phyloP scores from a whole-genome alignment of 495 filamentous ascomycete species.

The Penicillium silybi region DNA sequence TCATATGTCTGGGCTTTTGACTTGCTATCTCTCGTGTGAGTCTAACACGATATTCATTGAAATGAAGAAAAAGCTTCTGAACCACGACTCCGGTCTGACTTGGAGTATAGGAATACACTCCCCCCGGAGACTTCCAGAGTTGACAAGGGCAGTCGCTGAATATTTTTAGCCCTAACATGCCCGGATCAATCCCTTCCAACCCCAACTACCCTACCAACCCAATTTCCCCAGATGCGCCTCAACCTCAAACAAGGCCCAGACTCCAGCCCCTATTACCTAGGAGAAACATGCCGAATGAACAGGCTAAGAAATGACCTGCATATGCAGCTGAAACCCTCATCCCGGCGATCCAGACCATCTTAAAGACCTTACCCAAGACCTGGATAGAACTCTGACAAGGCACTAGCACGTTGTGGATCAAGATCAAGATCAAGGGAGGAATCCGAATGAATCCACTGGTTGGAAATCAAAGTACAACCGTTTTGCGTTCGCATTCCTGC shows the following conservation, averaged over 20 bases:
- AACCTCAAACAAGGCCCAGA: neutral
- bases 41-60: too few relatives aligned
- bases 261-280: too few relatives aligned
- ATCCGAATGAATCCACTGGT: conserved; percentile 3
- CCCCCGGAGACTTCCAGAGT: too few relatives aligned
- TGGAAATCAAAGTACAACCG: conserved; percentile 2
- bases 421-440: neutral
- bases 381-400: neutral
- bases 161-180: neutral
- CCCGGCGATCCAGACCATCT: conserved; percentile 1
- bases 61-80: too few relatives aligned
- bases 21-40: too few relatives aligned
- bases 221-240: conserved; percentile 13
- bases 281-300: neutral
- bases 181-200: neutral
- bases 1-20: neutral
- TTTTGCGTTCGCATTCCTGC: conserved; percentile 23
- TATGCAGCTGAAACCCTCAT: conserved; percentile 11
- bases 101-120: too few relatives aligned
- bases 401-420: neutral
- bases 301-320: conserved; percentile 4
- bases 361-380: neutral
- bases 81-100: too few relatives aligned
- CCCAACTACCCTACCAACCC: neutral
- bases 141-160: neutral